phyloP scores from a whole-genome alignment of 2,329 filamentous ascomycete genomes.

The Fusarium subtropicale region DNA sequence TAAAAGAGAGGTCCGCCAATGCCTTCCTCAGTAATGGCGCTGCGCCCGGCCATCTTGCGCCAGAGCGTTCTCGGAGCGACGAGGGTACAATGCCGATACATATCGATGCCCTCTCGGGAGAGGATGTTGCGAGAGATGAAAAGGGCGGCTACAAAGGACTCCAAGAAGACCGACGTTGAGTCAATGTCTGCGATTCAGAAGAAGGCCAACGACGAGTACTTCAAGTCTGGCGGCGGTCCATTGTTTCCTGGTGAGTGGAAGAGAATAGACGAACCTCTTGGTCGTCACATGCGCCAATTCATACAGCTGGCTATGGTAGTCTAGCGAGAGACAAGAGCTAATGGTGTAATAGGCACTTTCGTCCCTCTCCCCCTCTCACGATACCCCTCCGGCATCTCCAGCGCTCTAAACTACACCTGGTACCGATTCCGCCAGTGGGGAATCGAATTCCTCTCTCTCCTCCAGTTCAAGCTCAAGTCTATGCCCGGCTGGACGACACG shows the following conservation, averaged over 20 bases:
- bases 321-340: background rate
- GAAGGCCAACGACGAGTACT: constrained; percentile 50
- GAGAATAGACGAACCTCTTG: background rate
- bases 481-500: constrained; percentile 57
- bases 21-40: constrained; percentile 36
- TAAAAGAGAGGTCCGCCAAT: constrained; percentile 21
- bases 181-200: constrained; percentile 51
- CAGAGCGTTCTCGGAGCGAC: constrained; percentile 37
- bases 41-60: constrained; percentile 42
- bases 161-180: constrained; percentile 44
- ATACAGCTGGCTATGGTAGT: background rate
- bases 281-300: constrained; percentile 7
- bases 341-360: constrained; percentile 59
- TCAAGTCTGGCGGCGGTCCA: constrained; percentile 50
- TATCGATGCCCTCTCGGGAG: constrained; percentile 43
- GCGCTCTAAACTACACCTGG: constrained; percentile 54
- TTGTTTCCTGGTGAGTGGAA: constrained; percentile 51
- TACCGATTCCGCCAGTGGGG: constrained; percentile 52
- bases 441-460: constrained; percentile 50
- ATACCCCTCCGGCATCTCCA: constrained; percentile 47
- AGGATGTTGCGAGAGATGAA: constrained; percentile 49
- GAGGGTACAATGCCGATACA: constrained; percentile 44
- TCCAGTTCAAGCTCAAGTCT: constrained; percentile 58
- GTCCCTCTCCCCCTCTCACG: constrained; percentile 56
- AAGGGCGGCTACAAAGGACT: constrained; percentile 38